Conservation (phyloP, 306 rosid genomes). For the Hylodesmum podocarpum region DNA sequence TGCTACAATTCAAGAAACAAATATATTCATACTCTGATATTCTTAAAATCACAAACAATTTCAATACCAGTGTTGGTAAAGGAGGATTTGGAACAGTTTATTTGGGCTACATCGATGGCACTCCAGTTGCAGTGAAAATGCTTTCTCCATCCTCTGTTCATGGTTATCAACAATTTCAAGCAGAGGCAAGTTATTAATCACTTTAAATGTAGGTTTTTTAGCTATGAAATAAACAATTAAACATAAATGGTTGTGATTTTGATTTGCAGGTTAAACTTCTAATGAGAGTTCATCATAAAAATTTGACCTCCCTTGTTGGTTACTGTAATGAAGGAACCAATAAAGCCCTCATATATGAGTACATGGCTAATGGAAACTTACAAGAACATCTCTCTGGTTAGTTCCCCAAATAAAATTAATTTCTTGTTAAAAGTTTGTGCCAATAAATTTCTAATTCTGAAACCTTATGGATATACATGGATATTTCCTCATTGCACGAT, state of each 20-base stretch:
- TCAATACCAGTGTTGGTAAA: slow-evolving; percentile 31
- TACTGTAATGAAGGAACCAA: slow-evolving; percentile 32
- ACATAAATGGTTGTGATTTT: background rate
- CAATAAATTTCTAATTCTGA: background rate
- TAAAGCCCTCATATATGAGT: slow-evolving; percentile 38
- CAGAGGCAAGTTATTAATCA: slow-evolving; percentile 42
- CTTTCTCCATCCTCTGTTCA: slow-evolving; percentile 45
- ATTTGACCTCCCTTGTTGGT: slow-evolving; percentile 38
- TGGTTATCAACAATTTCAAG: slow-evolving; percentile 49
- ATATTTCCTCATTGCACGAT: background rate
- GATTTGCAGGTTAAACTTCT: slow-evolving; percentile 25
- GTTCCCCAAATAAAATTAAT: background rate
- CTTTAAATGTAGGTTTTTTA: background rate
- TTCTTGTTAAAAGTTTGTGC: background rate
- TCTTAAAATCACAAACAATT: slow-evolving; percentile 43
- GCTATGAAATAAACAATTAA: background rate
- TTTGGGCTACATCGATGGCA: slow-evolving; percentile 31
- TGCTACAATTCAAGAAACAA: background rate
- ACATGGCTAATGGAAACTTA: slow-evolving; percentile 37
- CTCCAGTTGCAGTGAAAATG: slow-evolving; percentile 57
- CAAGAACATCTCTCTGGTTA: slow-evolving; percentile 35
- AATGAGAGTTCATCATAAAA: slow-evolving; percentile 39
- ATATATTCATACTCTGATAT: slow-evolving; percentile 38
- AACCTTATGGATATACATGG: background rate
- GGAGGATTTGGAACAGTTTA: slow-evolving; percentile 55